These are phyloP conservation scores for Zygosaccharomyces bisporus DNA, from an alignment of 805 yeast genomes.

Conservation along the genomic window DNA sequence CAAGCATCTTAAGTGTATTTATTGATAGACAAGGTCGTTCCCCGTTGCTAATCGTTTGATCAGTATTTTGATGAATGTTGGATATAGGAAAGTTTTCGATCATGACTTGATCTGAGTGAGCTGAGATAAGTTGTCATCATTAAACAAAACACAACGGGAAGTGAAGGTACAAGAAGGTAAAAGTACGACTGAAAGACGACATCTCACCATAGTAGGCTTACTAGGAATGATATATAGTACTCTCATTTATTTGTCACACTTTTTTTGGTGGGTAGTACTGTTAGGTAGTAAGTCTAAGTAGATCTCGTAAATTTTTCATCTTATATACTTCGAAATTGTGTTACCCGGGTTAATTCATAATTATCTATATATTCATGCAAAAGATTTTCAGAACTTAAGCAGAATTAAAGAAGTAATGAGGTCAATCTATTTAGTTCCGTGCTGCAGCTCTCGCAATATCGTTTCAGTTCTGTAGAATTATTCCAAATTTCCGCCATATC, in stretches of 20 bases:
- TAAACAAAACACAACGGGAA: conserved; percentile 15
- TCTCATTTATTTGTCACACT: no score
- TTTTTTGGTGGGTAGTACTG: no score
- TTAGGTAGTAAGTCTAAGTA: not conserved
- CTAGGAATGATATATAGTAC: not conserved
- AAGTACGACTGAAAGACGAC: not conserved
- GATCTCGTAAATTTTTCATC: not conserved
- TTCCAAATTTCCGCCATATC: conserved; percentile 28
- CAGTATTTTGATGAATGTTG: conserved; percentile 42
- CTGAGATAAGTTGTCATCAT: conserved; percentile 42
- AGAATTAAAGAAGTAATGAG: conserved; percentile 9
- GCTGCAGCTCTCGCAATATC: conserved; percentile 37
- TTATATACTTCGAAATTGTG: not conserved
- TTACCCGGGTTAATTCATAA: conserved; percentile 4
- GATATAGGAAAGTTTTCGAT: conserved; percentile 39
- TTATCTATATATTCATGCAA: not conserved
- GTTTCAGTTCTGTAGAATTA: conserved; percentile 27
- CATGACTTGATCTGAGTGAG: conserved; percentile 41
- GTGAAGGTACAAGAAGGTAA: not conserved
- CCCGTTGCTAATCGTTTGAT: conserved; percentile 13
- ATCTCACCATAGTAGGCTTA: conserved; percentile 13
- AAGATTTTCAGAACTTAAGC: not conserved
- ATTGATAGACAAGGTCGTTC: not conserved
- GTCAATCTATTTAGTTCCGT: conserved; percentile 31
- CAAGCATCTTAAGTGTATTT: not conserved